phyloP scores from a whole-genome alignment of 495 filamentous ascomycete genomes.

The Aspergillus olivimuriae region DNA sequence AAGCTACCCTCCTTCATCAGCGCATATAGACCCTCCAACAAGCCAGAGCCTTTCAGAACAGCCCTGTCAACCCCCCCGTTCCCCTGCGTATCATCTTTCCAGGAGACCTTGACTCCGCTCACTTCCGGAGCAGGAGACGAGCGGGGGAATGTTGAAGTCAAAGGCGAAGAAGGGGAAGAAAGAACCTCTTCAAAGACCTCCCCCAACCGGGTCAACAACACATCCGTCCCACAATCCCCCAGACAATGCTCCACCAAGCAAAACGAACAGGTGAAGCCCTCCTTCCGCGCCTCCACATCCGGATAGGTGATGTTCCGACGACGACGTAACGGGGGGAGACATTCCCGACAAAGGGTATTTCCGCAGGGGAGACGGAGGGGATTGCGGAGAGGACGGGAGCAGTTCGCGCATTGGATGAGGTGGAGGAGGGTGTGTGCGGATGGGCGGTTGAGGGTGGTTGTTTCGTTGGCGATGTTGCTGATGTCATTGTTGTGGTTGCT shows the following conservation, averaged over 20 bases:
- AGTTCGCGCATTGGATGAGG: conserved; percentile 67
- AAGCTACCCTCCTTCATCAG: conserved; percentile 26
- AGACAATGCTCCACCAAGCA: conserved; percentile 68
- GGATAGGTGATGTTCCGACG: conserved; percentile 72
- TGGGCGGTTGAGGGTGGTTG: background rate
- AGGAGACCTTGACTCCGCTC: no score
- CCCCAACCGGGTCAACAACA: conserved; percentile 62
- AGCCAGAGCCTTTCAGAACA: conserved; percentile 26
- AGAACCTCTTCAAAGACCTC: conserved; percentile 45
- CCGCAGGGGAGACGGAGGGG: conserved; percentile 83
- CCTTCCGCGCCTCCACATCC: conserved; percentile 51
- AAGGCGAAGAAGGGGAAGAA: no score
- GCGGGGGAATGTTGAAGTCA: no score
- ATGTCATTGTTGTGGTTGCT: no score
- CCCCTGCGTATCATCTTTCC: no score
- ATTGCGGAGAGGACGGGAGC: conserved; percentile 58
- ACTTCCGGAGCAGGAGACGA: no score
- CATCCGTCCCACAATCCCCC: conserved; percentile 69
- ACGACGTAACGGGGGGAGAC: conserved; percentile 58
- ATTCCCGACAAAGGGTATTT: conserved; percentile 65
- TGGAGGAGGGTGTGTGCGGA: conserved; percentile 48
- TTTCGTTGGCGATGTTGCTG: background rate
- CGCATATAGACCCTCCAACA: conserved; percentile 25
- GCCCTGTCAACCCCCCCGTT: conserved; percentile 26
- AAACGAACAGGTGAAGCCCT: conserved; percentile 69